Evolutionary conservation across 345 rosid species (phyloP).

Genomic region (Aethionema arabicum): DNA sequence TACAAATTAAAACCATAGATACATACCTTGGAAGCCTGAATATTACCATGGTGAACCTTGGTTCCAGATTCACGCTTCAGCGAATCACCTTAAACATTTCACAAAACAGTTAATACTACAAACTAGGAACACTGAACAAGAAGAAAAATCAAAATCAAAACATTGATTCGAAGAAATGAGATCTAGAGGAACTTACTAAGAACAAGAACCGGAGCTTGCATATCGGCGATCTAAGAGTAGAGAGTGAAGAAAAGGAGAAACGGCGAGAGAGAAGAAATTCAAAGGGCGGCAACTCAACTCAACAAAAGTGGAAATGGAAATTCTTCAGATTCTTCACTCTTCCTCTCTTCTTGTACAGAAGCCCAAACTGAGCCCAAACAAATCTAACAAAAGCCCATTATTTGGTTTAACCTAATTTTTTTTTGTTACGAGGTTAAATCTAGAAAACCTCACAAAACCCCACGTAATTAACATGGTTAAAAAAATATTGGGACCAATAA

Average conservation of each 20-base stretch:
- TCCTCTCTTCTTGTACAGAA: not conserved
- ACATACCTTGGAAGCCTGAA: slow-evolving; percentile 79
- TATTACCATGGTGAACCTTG: slow-evolving; percentile 90
- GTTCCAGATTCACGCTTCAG: slow-evolving; percentile 90
- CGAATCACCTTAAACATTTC: slow-evolving; percentile 69
- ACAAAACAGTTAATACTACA: not conserved
- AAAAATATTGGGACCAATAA: too few relatives aligned
- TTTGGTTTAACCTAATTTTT: too few relatives aligned
- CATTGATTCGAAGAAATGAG: slow-evolving; percentile 7
- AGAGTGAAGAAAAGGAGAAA: slow-evolving; percentile 25
- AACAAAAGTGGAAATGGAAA: not conserved
- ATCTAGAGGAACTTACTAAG: slow-evolving; percentile 54
- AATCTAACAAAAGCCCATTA: too few relatives aligned
- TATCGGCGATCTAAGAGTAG: slow-evolving; percentile 49
- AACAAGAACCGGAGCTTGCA: slow-evolving; percentile 85
- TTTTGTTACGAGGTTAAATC: too few relatives aligned
- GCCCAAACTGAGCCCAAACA: not conserved
- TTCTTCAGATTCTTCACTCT: not conserved
- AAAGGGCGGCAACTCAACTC: slow-evolving; percentile 15
- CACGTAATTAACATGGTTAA: too few relatives aligned
- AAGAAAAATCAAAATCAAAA: slow-evolving; percentile 49
- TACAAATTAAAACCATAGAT: not conserved
- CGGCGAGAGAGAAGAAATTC: slow-evolving; percentile 11
- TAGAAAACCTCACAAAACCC: too few relatives aligned
- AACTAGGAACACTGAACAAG: not conserved